Evolutionary conservation across 2,329 filamentous ascomycete species (phyloP), one percentile per base, ranked within the genome.

Genomic region (Cladophialophora immunda): DNA sequence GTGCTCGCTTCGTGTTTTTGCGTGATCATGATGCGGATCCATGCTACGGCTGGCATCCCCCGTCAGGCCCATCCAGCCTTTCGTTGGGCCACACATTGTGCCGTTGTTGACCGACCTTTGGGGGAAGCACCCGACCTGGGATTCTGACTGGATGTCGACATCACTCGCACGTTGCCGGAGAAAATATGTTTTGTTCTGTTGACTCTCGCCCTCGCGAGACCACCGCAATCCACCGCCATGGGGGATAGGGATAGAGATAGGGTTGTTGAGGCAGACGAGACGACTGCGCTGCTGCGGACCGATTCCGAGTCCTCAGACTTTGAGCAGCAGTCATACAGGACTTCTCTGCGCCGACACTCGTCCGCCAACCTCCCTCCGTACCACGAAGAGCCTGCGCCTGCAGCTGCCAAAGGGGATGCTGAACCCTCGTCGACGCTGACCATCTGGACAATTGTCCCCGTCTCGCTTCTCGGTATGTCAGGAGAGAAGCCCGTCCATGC

Each of bases 401-500:
- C 7, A 22, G 32, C 13, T 15, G n/a, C n/a, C n/a, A n/a, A n/a
- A n/a, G 25, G 25, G 13, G 29, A 3, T 9, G 22, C 50, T 50
- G 58, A 54, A 34, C 45, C 45, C 4, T 32, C 58, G 32, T 67
- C 65, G 32, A 30, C 65, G 13, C 45, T 65, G 19, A 58, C 55
- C 52, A 59, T 67, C 53, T 64, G 61, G 60, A 62, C 62, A 4
- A 52, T 67, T 25, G 61, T 67, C 15, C 65, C 65, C 15, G 61
- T 67, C 15, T 67, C 65, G 4, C 58, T 67, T 1, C 38, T 67
- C 15, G 65, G 64, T 59, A 15, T 19, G 32, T 47, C 22, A 6
- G 34, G 34, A 58, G 27, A 34, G 29, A 52, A 45, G n/a, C 9
- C 53, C 29, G 22, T 3, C n/a, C n/a, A n/a, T n/a, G n/a, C n/a